phyloP scores from a whole-genome alignment of 2,329 filamentous ascomycete species.

The Xylaria polymorpha region DNA sequence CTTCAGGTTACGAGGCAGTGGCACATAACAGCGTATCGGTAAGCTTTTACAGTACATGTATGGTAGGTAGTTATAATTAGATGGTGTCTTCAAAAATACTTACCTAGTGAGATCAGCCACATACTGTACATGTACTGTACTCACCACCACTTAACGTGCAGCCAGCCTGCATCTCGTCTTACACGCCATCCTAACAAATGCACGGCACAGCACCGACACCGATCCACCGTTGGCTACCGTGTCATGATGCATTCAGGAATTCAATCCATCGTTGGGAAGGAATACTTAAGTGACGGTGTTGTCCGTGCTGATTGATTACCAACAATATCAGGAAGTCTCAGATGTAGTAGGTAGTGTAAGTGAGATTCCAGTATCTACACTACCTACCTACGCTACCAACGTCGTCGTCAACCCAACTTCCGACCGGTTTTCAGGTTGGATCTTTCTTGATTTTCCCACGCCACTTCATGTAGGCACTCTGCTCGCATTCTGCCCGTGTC shows the following conservation, averaged over 20 bases:
- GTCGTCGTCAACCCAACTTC: too few relatives aligned
- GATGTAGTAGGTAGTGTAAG: background rate
- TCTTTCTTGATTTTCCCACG: background rate
- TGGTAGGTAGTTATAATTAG: conserved; percentile 6
- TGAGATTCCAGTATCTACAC: background rate
- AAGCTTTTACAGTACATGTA: background rate
- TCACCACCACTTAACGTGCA: background rate
- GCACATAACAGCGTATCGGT: background rate
- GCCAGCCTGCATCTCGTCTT: conserved; percentile 10
- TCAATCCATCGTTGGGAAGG: background rate
- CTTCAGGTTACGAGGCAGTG: background rate
- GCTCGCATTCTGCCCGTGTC: background rate
- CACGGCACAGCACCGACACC: background rate
- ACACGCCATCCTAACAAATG: background rate
- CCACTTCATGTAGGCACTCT: background rate
- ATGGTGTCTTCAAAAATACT: background rate
- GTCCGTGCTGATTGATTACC: background rate
- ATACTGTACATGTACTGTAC: background rate
- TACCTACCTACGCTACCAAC: background rate
- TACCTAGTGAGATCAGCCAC: conserved; percentile 6
- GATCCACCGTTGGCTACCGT: background rate
- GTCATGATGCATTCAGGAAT: background rate
- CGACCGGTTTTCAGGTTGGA: background rate
- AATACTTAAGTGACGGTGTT: conserved; percentile 1
- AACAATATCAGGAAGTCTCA: background rate